Conservation (phyloP, 2,329 filamentous ascomycete species). For the Aspergillus thermomutatus region DNA sequence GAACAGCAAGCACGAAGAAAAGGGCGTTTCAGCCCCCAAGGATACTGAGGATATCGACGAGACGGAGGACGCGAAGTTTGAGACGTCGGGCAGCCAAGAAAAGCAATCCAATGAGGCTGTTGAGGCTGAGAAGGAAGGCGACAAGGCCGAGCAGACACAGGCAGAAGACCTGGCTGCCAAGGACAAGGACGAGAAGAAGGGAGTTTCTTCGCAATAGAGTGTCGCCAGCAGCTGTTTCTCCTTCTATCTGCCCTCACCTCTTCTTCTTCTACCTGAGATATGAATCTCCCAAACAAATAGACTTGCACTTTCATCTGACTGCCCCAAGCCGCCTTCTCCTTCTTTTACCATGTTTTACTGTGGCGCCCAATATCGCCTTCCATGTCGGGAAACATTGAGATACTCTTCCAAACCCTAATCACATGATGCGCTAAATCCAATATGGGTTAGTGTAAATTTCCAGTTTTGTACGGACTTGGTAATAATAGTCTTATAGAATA, state of each 20-base stretch:
- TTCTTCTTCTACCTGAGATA: constrained; percentile 5
- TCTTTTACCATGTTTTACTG: constrained; percentile 14
- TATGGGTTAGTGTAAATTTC: too few species aligned
- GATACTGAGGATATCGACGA: constrained; percentile 94
- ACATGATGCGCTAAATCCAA: too few species aligned
- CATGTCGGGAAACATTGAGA: not conserved
- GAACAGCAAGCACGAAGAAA: constrained; percentile 73
- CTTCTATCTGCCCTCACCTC: constrained; percentile 3
- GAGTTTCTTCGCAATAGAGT: constrained; percentile 1
- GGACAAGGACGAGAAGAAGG: constrained; percentile 27
- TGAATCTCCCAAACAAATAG: not conserved
- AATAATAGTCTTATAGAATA: too few species aligned
- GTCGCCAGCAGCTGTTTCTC: not conserved
- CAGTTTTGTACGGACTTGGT: too few species aligned
- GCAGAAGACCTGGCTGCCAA: constrained; percentile 13
- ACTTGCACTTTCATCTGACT: not conserved
- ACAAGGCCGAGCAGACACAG: constrained; percentile 30
- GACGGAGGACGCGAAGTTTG: constrained; percentile 65
- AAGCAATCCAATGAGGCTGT: constrained; percentile 47
- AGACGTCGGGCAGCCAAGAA: constrained; percentile 45
- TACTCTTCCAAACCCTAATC: not conserved
- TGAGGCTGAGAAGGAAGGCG: constrained; percentile 40
- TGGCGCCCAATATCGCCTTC: constrained; percentile 13
- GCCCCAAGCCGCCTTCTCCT: not conserved
- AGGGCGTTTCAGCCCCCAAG: constrained; percentile 70